These are phyloP conservation scores for Pyrus hybrid DNA, from an alignment of 331 rosid genomes.

Conservation along the genomic window DNA sequence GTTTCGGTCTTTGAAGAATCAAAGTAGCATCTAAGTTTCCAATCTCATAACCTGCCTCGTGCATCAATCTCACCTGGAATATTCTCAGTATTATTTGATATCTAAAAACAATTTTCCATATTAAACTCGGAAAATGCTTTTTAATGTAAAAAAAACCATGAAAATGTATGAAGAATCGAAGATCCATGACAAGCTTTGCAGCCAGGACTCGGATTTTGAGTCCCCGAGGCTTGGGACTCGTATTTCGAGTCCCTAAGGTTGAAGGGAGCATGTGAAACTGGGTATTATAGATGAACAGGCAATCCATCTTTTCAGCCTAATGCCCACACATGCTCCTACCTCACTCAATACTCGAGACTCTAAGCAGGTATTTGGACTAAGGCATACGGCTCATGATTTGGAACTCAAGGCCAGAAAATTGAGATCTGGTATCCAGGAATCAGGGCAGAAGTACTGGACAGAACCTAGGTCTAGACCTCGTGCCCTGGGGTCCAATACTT, in stretches of 20 bases:
- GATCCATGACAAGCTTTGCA: background rate
- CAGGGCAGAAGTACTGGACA: background rate
- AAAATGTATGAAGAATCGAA: background rate
- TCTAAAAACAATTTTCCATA: background rate
- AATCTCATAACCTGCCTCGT: too few relatives aligned
- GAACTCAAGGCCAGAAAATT: background rate
- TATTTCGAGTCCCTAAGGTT: too few relatives aligned
- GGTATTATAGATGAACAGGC: background rate
- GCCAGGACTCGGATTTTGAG: background rate
- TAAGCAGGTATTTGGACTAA: background rate
- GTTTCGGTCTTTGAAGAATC: slow-evolving; percentile 91
- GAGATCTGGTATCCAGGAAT: background rate
- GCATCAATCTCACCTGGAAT: slow-evolving; percentile 85
- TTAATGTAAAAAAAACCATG: background rate
- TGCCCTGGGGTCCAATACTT: background rate
- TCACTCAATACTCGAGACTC: background rate
- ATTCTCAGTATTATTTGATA: background rate
- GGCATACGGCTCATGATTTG: background rate
- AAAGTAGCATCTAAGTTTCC: slow-evolving; percentile 95
- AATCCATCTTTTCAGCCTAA: background rate
- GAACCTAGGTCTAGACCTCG: background rate
- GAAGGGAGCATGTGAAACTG: background rate
- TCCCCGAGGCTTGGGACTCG: background rate
- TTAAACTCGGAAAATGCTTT: background rate
- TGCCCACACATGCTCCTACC: background rate